Evolutionary conservation across 345 rosid genomes (phyloP), one percentile per base, ranked within the genome.

Genomic region (Moricandia arvensis): DNA sequence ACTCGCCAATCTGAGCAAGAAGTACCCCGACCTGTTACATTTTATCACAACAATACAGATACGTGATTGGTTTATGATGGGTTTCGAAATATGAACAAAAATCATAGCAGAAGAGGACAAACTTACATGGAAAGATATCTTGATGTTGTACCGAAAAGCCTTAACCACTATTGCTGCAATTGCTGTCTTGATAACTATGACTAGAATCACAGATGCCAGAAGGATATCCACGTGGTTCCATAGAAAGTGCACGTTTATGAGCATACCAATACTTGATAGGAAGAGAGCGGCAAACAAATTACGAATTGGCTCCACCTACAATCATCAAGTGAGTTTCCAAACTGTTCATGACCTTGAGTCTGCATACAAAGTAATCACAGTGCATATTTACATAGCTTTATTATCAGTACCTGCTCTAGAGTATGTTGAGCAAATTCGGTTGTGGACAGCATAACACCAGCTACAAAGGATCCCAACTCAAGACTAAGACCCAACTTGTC

Each of bases 401-500:
- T 2, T 26, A 63, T 49, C 47, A 62, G 51, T 75, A 96, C 99
- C 97, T 96, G 99, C 77, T 93, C 99, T 77, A 96, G 82, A 57
- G 98, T 93, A 80, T 96, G 97, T 67, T 91, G 93, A 41, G 93
- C 93, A 79, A 96, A 93, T 12, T 96, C 98, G 2, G 98, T 88
- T 67, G 98, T 91, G 62, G 99, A 96, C 79, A 96, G 85, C 99
- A 96, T 96, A 73, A 96, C 96, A 61, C 99, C 99, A 75, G 99
- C 99, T 77, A 96, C 82, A 71, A 96, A 96, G 53, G 99, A 96
- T 82, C 98, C 98, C 80, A 96, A 77, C 87, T 96, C 99, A 64
- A 96, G 99, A 86, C 99, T 96, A 68, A 93, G 96, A 55, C 99
- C 99, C 82, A 96, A 82, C 88, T 93, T 93, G 87, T 96, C 99